Conservation (phyloP, 495 filamentous ascomycete genomes). For the Thozetella sp. region DNA sequence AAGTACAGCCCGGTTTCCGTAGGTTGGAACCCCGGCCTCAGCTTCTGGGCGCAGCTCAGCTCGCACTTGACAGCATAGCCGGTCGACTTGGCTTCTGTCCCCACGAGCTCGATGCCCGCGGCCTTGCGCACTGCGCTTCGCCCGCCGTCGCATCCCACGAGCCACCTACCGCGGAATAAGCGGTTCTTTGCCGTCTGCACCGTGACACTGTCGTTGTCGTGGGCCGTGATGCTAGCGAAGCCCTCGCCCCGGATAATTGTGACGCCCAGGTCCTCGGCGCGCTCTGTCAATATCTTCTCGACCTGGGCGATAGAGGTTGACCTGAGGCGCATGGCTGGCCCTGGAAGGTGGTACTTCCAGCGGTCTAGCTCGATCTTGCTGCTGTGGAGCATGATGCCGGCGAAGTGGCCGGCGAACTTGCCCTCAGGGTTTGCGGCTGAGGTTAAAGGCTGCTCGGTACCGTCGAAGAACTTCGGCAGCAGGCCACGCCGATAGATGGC, state of each 20-base stretch:
- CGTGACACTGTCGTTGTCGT: slow-evolving; percentile 15
- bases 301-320: slow-evolving; percentile 10
- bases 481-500: slow-evolving; percentile 32
- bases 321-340: slow-evolving; percentile 13
- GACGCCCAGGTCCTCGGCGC: slow-evolving; percentile 23
- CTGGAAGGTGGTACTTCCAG: slow-evolving; percentile 25
- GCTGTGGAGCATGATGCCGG: slow-evolving; percentile 22
- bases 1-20: slow-evolving; percentile 8
- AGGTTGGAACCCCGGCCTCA: slow-evolving; percentile 22
- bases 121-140: slow-evolving; percentile 27
- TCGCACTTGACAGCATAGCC: slow-evolving; percentile 22
- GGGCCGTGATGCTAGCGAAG: slow-evolving; percentile 11
- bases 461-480: slow-evolving; percentile 19
- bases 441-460: too few relatives aligned
- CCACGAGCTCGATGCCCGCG: slow-evolving; percentile 25
- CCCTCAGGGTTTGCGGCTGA: slow-evolving; percentile 6
- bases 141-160: slow-evolving; percentile 35
- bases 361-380: slow-evolving; percentile 22
- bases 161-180: slow-evolving; percentile 19
- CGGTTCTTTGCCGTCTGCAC: slow-evolving; percentile 14
- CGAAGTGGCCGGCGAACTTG: slow-evolving; percentile 30
- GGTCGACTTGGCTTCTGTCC: slow-evolving; percentile 15
- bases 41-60: slow-evolving; percentile 16
- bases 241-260: slow-evolving; percentile 21
- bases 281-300: slow-evolving; percentile 18